Percentiles rank a stretch among this genome's conserved stretches.
Evolutionary conservation across 2,329 filamentous ascomycete species (phyloP).

Genomic region (Pseudogymnoascus sp.): DNA sequence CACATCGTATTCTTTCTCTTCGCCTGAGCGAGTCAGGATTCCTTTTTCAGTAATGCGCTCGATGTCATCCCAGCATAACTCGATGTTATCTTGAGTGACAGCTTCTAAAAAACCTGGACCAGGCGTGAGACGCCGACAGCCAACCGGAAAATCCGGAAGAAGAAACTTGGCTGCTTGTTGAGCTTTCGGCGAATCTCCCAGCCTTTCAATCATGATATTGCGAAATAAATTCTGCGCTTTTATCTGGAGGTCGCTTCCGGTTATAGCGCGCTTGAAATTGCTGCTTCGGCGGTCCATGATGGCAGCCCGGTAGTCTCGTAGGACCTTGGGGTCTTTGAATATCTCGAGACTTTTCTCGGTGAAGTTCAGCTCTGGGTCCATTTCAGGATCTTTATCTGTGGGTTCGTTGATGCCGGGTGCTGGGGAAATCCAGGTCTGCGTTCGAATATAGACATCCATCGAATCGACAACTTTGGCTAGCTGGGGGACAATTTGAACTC

Average conservation of each 20-base stretch:
- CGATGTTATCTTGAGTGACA: constrained; percentile 31
- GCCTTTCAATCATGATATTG: constrained; percentile 21
- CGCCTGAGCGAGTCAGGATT: constrained; percentile 27
- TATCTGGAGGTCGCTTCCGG: constrained; percentile 8
- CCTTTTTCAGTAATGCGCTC: constrained; percentile 28
- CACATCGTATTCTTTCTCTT: constrained; percentile 26
- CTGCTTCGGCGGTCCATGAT: constrained; percentile 22
- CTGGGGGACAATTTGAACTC: constrained; percentile 30
- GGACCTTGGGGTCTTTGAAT: constrained; percentile 35
- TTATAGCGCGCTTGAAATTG: background rate
- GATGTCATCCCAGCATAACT: constrained; percentile 29
- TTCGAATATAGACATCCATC: constrained; percentile 43
- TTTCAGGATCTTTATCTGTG: constrained; percentile 11
- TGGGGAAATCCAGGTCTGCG: constrained; percentile 39
- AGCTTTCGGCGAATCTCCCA: constrained; percentile 33
- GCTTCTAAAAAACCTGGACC: constrained; percentile 36
- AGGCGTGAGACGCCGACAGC: constrained; percentile 37
- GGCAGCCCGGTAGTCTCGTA: constrained; percentile 34
- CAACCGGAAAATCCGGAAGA: constrained; percentile 37
- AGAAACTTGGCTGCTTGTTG: constrained; percentile 23
- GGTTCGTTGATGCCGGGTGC: constrained; percentile 21
- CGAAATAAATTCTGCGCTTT: constrained; percentile 16
- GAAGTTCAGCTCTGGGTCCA: constrained; percentile 17
- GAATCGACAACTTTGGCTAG: constrained; percentile 30
- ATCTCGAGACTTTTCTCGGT: constrained; percentile 30